Conservation (phyloP, 805 yeast species). For the Torulaspora quercuum region DNA sequence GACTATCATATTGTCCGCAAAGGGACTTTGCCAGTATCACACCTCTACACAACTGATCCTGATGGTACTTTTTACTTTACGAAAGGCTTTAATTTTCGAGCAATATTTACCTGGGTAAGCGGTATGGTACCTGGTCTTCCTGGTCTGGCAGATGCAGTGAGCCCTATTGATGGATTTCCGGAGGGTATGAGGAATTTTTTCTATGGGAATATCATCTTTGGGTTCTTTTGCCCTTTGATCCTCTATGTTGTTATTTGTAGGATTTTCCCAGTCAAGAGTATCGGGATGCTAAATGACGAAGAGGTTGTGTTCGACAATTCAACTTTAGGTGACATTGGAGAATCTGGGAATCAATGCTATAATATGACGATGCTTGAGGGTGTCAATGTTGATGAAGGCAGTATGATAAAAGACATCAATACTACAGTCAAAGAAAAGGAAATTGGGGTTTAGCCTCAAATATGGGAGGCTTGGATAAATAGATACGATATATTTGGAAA, state of each 20-base stretch:
- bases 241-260: slow-evolving; percentile 30
- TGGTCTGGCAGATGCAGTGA: slow-evolving; percentile 36
- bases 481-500: neutral
- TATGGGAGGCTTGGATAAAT: neutral
- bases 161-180: slow-evolving; percentile 13
- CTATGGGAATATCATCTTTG: slow-evolving; percentile 40
- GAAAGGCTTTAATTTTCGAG: slow-evolving; percentile 45
- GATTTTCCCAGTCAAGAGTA: slow-evolving; percentile 35
- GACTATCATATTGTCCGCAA: slow-evolving; percentile 41
- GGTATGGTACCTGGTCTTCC: slow-evolving; percentile 44
- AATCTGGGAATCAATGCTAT: slow-evolving; percentile 15
- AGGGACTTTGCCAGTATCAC: slow-evolving; percentile 35
- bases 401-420: slow-evolving; percentile 2
- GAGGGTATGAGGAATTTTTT: slow-evolving; percentile 38
- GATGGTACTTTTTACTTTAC: slow-evolving; percentile 37
- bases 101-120: slow-evolving; percentile 38
- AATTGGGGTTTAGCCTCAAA: neutral
- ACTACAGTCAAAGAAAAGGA: slow-evolving; percentile 1
- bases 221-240: slow-evolving; percentile 36
- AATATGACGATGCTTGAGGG: slow-evolving; percentile 5
- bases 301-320: slow-evolving; percentile 35
- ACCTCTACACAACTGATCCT: slow-evolving; percentile 33
- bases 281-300: slow-evolving; percentile 33
- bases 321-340: slow-evolving; percentile 32
- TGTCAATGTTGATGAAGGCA: slow-evolving; percentile 1